Evolutionary conservation across 345 rosid species (phyloP), one percentile per base, ranked within the genome.

Genomic region (Boechera divaricarpa): DNA sequence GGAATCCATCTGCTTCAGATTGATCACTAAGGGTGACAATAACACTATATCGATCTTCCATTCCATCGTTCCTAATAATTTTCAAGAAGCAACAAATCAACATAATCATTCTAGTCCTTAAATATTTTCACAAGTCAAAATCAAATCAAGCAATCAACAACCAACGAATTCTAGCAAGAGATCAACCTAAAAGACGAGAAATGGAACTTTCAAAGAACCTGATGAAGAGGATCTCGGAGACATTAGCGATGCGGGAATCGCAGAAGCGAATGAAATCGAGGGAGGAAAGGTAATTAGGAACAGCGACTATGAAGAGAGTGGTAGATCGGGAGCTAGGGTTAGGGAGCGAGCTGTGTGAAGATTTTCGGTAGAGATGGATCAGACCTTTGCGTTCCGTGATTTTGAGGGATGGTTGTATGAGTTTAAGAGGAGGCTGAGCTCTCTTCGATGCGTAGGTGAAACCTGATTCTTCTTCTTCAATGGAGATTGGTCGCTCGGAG

Each of bases 1-100:
- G 86, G 74, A 95, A 90, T 26, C 56, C 83, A 79, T 95, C 88
- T 2, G 98, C 92, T 13, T 74, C 74, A 4, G 65, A 77, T 82
- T 89, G 91, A 82, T 90, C 83, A 49, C 56, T 80, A 38, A 87
- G 80, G 76, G 86, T 86, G 59, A 95, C 79, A 79, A 95, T 61
- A 24, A 88, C 98, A 15, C 94, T 91, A 69, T 92, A 91, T 28
- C 96, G 81, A 84, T 95, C 98, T 75, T 95, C 99, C 88, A 92
- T 84, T 24, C 81, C 99, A 79, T 91, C 98, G 42, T 95, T 92
- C 88, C 97, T 91, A 72, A 55, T 28, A 6, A 51, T 44, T 33
- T 36, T 15, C 29, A 67, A 9, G 1, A 62, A 33, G 1, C 28
- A 21, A 66, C 29, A 76, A 79, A 42, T 1, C 13, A 61, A 26